Evolutionary conservation across 345 rosid species (phyloP).

Genomic region (Mallotus nudiflorus): DNA sequence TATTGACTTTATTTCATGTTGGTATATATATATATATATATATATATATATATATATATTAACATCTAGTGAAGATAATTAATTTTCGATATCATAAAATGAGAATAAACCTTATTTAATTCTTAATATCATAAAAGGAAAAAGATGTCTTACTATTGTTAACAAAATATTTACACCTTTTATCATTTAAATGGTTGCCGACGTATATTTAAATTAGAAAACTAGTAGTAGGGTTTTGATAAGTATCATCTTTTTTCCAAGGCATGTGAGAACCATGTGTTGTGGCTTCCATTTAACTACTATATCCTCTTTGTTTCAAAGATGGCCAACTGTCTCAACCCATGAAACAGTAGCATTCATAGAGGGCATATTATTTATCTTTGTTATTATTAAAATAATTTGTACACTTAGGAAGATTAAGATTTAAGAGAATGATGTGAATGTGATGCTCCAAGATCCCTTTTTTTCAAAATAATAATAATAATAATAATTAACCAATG

Average conservation of each 20-base stretch:
- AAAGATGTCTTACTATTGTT: too few relatives aligned
- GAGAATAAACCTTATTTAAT: too few relatives aligned
- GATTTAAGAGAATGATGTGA: constrained; percentile 28
- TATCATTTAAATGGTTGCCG: too few relatives aligned
- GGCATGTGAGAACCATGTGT: constrained; percentile 18
- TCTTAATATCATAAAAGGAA: too few relatives aligned
- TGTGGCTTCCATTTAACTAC: background rate
- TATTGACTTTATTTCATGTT: constrained; percentile 36
- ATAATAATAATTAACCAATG: too few relatives aligned
- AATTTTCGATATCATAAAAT: too few relatives aligned
- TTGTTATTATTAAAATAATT: background rate
- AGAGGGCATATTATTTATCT: background rate
- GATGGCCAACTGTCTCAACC: constrained; percentile 44
- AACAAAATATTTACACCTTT: too few relatives aligned
- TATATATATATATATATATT: too few relatives aligned
- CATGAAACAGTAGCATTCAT: constrained; percentile 34
- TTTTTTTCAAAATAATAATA: background rate
- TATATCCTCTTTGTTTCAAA: constrained; percentile 17
- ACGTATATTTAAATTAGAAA: constrained; percentile 3
- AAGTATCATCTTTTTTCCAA: constrained; percentile 20
- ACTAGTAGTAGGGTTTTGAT: constrained; percentile 4
- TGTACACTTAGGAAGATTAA: constrained; percentile 10
- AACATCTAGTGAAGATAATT: too few relatives aligned
- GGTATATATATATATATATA: too few relatives aligned
- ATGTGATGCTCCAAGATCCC: constrained; percentile 20